These are phyloP conservation scores for Xerocomellus amylosporus DNA, from an alignment of 768 basidiomycete species.

Conservation along the genomic window DNA sequence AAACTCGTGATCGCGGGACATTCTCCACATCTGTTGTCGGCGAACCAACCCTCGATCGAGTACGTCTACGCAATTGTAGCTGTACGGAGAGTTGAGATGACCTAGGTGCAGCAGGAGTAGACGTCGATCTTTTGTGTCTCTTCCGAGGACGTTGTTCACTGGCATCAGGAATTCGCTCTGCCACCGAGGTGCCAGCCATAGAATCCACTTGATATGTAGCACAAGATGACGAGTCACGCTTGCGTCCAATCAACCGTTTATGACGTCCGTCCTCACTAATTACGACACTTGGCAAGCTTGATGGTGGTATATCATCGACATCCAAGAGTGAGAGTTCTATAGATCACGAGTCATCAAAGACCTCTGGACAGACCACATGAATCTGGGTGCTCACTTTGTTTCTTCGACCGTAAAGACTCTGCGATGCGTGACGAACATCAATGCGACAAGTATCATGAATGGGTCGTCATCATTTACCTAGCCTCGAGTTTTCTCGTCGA, in stretches of 20 bases:
- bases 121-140: conserved; percentile 20
- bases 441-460: neutral
- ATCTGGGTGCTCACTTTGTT: conserved; percentile 11
- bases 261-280: conserved; percentile 14
- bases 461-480: conserved; percentile 11
- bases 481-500: conserved; percentile 8
- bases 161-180: neutral
- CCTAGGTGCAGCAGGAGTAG: conserved; percentile 15
- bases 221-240: conserved; percentile 9
- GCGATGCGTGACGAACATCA: conserved; percentile 7
- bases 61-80: conserved; percentile 10
- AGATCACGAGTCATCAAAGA: conserved; percentile 1
- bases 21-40: conserved; percentile 4
- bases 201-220: neutral
- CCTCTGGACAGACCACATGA: neutral
- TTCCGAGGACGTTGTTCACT: conserved; percentile 17
- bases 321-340: conserved; percentile 11
- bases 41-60: conserved; percentile 20
- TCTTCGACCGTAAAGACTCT: conserved; percentile 17
- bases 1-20: conserved; percentile 11
- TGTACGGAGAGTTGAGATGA: conserved; percentile 11
- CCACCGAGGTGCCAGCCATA: neutral
- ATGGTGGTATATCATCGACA: conserved; percentile 1
- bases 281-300: conserved; percentile 5
- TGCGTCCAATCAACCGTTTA: too few relatives aligned